Evolutionary conservation across 441 rosid species (phyloP).

Genomic region (Adansonia gregorii): DNA sequence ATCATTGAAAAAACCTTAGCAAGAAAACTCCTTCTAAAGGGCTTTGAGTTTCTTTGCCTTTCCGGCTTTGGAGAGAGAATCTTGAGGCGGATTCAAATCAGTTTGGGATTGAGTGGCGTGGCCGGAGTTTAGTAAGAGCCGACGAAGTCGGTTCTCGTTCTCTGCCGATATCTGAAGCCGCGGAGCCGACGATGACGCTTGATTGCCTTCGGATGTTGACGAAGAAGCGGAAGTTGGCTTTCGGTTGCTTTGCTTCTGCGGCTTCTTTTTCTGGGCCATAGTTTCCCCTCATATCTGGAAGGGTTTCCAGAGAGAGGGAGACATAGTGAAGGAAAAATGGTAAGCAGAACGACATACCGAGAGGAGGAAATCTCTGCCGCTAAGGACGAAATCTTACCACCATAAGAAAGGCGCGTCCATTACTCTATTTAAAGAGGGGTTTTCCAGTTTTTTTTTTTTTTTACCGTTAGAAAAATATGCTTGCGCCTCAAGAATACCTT

Average conservation of each 20-base stretch:
- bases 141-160: slow-evolving; percentile 79
- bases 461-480: too few relatives aligned
- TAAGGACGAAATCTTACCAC: not conserved
- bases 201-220: slow-evolving; percentile 34
- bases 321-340: not conserved
- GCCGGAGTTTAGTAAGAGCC: slow-evolving; percentile 68
- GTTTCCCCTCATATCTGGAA: slow-evolving; percentile 19
- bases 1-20: slow-evolving; percentile 83
- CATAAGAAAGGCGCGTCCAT: not conserved
- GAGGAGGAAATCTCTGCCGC: not conserved
- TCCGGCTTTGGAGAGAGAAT: slow-evolving; percentile 54
- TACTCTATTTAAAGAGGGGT: not conserved
- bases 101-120: slow-evolving; percentile 39
- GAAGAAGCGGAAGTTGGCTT: slow-evolving; percentile 40
- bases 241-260: slow-evolving; percentile 53
- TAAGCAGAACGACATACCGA: not conserved
- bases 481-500: too few relatives aligned
- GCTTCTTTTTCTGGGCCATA: slow-evolving; percentile 83
- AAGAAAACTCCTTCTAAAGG: slow-evolving; percentile 80
- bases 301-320: too few relatives aligned
- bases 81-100: slow-evolving; percentile 34
- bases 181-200: slow-evolving; percentile 53
- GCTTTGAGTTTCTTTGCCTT: slow-evolving; percentile 75
- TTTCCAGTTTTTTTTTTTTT: too few relatives aligned
- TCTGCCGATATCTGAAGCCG: slow-evolving; percentile 83